Evolutionary conservation across 129 eudicot genomes (phyloP).

Genomic region (Pulicaria dysenterica): DNA sequence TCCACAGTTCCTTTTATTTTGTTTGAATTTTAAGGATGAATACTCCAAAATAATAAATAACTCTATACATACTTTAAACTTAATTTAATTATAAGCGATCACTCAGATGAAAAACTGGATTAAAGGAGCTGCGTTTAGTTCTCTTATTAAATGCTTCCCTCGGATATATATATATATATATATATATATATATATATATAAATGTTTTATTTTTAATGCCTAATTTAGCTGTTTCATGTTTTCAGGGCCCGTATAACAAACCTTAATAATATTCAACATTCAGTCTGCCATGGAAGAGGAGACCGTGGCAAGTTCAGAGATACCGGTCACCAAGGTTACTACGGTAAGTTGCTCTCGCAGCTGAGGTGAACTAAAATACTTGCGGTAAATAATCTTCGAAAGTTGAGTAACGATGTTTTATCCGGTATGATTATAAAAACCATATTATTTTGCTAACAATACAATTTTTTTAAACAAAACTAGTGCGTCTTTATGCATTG

Average conservation of each 20-base stretch:
- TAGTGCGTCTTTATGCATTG: neutral
- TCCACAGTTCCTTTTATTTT: neutral
- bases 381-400: neutral
- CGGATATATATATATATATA: too few relatives aligned
- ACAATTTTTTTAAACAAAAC: neutral
- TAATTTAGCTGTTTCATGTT: conserved; percentile 14
- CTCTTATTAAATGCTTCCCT: neutral
- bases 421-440: neutral
- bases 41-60: neutral
- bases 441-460: neutral
- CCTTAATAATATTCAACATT: conserved; percentile 6
- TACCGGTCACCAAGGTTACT: conserved; percentile 53
- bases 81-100: conserved; percentile 7
- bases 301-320: conserved; percentile 47
- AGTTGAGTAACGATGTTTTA: neutral
- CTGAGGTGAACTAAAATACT: too few relatives aligned
- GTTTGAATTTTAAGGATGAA: neutral
- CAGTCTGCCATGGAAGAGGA: conserved; percentile 58
- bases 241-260: conserved; percentile 18
- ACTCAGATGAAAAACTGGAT: conserved; percentile 9
- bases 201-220: conserved; percentile 15
- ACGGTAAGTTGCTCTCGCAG: conserved; percentile 41
- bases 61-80: neutral
- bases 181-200: too few relatives aligned
- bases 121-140: conserved; percentile 27